Conservation (phyloP, 495 filamentous ascomycete genomes). For the Xylona heveae region DNA sequence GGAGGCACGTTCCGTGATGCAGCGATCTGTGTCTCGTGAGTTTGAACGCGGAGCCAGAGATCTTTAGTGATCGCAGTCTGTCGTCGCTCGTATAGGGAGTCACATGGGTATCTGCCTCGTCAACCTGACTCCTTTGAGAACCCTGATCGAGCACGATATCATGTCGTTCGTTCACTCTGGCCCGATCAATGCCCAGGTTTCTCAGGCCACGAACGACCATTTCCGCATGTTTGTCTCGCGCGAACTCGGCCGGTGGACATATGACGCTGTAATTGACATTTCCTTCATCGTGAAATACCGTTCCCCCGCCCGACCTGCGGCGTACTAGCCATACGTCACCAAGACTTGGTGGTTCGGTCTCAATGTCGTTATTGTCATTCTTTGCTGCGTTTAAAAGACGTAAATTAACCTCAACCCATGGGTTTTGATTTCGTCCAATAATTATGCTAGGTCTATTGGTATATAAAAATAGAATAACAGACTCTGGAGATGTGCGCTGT, state of each 20-base stretch:
- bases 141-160: constrained; percentile 64
- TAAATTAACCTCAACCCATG: constrained; percentile 80
- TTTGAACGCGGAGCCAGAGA: constrained; percentile 89
- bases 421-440: constrained; percentile 92
- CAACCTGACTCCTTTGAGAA: constrained; percentile 1
- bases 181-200: constrained; percentile 24
- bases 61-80: constrained; percentile 33
- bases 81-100: constrained; percentile 13
- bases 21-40: constrained; percentile 54
- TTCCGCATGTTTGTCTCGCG: constrained; percentile 68
- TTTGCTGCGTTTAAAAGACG: constrained; percentile 19
- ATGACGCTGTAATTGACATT: constrained; percentile 92
- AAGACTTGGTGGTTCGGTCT: constrained; percentile 11
- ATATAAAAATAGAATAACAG: constrained; percentile 69
- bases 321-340: constrained; percentile 45
- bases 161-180: constrained; percentile 69
- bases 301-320: constrained; percentile 68
- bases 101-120: constrained; percentile 12
- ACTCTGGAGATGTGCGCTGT: constrained; percentile 41
- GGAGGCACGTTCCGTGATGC: constrained; percentile 81
- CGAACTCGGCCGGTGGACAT: constrained; percentile 49
- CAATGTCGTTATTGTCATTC: not conserved
- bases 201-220: constrained; percentile 71
- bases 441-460: constrained; percentile 68
- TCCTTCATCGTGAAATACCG: constrained; percentile 80